Percentiles rank a stretch among this genome's conserved stretches.
Evolutionary conservation across 345 rosid species (phyloP).

Genomic region (Eucalyptus marginata): DNA sequence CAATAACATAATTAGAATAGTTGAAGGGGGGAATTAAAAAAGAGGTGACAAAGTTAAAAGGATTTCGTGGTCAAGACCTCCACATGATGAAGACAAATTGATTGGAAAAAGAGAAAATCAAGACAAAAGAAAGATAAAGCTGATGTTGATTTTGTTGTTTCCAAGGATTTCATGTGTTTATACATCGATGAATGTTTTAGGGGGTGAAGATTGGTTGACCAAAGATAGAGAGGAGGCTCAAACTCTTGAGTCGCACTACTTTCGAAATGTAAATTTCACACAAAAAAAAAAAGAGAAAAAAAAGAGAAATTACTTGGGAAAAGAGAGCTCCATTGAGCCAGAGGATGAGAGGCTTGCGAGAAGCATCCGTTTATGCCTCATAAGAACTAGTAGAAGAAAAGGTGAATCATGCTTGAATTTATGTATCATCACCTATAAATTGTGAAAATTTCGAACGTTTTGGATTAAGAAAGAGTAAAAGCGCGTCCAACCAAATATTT

Average conservation of each 20-base stretch:
- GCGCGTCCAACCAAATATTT: neutral
- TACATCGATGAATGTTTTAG: too few species aligned
- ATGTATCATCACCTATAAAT: neutral
- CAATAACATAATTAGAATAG: neutral
- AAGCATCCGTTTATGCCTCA: neutral
- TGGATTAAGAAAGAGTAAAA: neutral
- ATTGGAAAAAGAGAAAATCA: too few species aligned
- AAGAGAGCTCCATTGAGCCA: too few species aligned
- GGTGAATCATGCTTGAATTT: neutral
- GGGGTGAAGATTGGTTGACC: too few species aligned
- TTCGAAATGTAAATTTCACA: too few species aligned
- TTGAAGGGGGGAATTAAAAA: too few species aligned
- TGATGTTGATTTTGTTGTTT: too few species aligned
- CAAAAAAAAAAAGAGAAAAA: rapidly evolving
- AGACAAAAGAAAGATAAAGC: too few species aligned
- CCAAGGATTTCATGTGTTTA: too few species aligned
- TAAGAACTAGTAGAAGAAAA: neutral
- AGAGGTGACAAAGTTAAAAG: neutral
- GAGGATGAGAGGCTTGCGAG: neutral
- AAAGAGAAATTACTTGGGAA: too few species aligned
- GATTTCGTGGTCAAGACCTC: neutral
- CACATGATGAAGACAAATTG: neutral
- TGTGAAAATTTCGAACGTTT: neutral
- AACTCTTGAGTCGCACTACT: too few species aligned
- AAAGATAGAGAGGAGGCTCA: rapidly evolving